Evolutionary conservation across 805 yeast species (phyloP), one percentile per base, ranked within the genome.

Genomic region (Priceomyces fermenticarens): DNA sequence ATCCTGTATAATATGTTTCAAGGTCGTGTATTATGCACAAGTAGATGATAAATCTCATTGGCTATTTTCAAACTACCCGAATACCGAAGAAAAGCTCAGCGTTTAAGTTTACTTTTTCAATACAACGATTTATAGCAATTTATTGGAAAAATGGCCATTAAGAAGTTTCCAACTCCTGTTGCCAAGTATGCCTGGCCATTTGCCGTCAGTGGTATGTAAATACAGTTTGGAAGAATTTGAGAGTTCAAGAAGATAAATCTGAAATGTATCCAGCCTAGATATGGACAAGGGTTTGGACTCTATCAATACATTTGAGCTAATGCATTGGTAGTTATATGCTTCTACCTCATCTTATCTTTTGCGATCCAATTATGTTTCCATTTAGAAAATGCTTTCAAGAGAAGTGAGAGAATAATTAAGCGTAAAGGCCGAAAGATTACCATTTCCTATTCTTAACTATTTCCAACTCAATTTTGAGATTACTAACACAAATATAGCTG

Each of bases 121-220:
- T 30, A 16, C 29, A 35, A 17, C 30, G 36, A 30, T 20, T 20
- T 20, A 32, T 17, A 17, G 17, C 17, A 32, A 12, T 32, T 15
- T 16, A 17, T 17, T 20, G 23, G 32, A 13, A 16, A 35, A 27
- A 51, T 38, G 47, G 64, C 65, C 70, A 57, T 65, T 55, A 60
- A 62, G 60, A 63, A 62, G 57, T 75, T 69, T 59, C 65, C 74
- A 52, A 72, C 78, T 51, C 80, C 81, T 48, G 63, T 75, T 47
- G 56, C 77, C 60, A 87, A 85, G 70, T 78, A 80, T 63, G 81
- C 77, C 78, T 88, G 95, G 95, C 96, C 96, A 62, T 84, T 86
- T 67, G 85, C 85, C 57, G 81, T 78, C 60, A 95, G 93, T 62
- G 89, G 91, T 75, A 74, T 60, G 83, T 77, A 59, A 16, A 35